Conservation (phyloP, 139 green algal genomes). For the Micromonas pusilla region DNA sequence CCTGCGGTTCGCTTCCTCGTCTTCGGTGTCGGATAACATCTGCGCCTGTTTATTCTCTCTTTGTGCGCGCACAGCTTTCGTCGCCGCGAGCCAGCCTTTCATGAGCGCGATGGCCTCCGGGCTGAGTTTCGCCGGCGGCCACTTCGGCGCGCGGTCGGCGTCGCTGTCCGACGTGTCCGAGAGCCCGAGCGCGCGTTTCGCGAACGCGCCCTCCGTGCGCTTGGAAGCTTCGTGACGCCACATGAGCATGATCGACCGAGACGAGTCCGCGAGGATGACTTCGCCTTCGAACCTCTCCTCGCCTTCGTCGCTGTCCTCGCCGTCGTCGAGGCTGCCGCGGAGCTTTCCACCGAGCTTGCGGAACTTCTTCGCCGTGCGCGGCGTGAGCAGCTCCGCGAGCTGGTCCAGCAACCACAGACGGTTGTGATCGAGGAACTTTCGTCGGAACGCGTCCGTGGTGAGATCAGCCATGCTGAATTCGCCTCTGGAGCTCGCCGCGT, state of each 20-base stretch:
- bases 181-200: background rate
- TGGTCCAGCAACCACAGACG: constrained; percentile 25
- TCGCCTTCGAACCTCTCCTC: background rate
- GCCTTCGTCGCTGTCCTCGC: constrained; percentile 3
- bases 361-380: constrained; percentile 27
- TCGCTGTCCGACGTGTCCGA: constrained; percentile 17
- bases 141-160: background rate
- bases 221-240: background rate
- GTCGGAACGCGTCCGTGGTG: constrained; percentile 16
- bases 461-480: constrained; percentile 13
- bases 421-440: constrained; percentile 23
- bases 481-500: background rate
- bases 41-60: background rate
- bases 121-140: background rate
- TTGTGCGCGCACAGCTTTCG: background rate
- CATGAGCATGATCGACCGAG: background rate
- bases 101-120: background rate
- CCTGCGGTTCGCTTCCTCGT: background rate
- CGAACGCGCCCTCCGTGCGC: background rate
- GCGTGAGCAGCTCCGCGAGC: constrained; percentile 20
- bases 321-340: background rate
- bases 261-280: background rate
- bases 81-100: background rate
- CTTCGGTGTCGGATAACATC: constrained; percentile 6
- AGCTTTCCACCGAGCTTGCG: constrained; percentile 7